Base-by-base conservation (phyloP, 1,139 yeast species). In the Scheffersomyces segobiensis region DNA sequence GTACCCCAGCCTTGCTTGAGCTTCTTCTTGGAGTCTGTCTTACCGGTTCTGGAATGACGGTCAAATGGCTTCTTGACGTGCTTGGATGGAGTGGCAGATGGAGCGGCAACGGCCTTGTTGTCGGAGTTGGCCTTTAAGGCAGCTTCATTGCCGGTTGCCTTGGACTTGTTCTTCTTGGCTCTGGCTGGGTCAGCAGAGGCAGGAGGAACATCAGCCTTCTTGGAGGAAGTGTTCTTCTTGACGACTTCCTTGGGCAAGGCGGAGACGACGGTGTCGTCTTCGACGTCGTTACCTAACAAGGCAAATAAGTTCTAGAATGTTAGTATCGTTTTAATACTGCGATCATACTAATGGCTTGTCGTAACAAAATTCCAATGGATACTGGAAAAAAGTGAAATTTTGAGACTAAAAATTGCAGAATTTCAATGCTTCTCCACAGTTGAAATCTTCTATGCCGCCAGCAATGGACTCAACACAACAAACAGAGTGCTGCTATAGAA, bases 121-220 rank as follows among this genome's bases (percentile, higher is more conserved):
- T 87, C 86, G 73, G 77, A 71, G 83, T 86, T 88, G 85, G 82
- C 87, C 80, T 85, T 89, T 77, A 88, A 80, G 64, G 96, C 97
- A 71, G 92, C 97, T 73, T 93, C 97, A 83, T 92, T 93, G 76
- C 97, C 97, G 67, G 88, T 78, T 60, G 87, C 79, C 76, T 84
- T 84, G 73, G 88, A 81, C 78, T 81, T 73, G 78, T 82, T 83
- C 79, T 91, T 89, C 81, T 83, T 89, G 68, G 97, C 93, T 80
- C 84, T 88, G 68, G 93, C 78, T 74, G 89, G 88, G 82, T 88
- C 90, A 65, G 93, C 93, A 66, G 88, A 85, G 63, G 93, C 83
- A 70, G 97, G 97, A 63, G 97, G 87, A 65, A 81, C 87, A 75
- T 93, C 98, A 60, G 87, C 75, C 86, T 93, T 93, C 87, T 91